phyloP scores from a whole-genome alignment of 2,329 filamentous ascomycete genomes.

The Nakataea oryzae region DNA sequence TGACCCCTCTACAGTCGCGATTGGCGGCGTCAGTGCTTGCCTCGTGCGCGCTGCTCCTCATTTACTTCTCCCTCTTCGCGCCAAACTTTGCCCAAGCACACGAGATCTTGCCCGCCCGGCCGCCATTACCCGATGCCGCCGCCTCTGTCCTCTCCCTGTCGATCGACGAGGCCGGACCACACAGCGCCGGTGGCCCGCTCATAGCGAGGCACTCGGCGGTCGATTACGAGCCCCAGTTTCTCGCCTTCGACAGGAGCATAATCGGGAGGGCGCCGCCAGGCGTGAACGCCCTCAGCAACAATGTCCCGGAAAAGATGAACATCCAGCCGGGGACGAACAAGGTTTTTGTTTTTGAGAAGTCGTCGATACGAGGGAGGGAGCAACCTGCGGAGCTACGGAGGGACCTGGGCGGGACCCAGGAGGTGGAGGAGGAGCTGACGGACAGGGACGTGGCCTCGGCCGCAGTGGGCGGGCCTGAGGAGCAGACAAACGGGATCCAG shows the following conservation, averaged over 20 bases:
- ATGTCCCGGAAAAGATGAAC: constrained; percentile 48
- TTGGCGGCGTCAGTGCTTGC: constrained; percentile 57
- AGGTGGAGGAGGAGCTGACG: constrained; percentile 9
- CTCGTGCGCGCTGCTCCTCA: constrained; percentile 44
- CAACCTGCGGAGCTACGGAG: constrained; percentile 14
- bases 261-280: constrained; percentile 48
- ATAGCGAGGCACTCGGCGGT: background rate
- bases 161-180: background rate
- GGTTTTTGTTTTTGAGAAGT: constrained; percentile 53
- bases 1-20: constrained; percentile 62
- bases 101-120: constrained; percentile 25
- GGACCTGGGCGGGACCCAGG: constrained; percentile 14
- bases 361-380: constrained; percentile 34
- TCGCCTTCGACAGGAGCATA: constrained; percentile 49
- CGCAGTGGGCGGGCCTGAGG: constrained; percentile 9
- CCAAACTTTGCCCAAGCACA: constrained; percentile 52
- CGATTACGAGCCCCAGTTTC: constrained; percentile 50
- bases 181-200: background rate
- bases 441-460: constrained; percentile 3
- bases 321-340: constrained; percentile 51
- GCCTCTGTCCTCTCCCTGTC: constrained; percentile 6
- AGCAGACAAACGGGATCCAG: constrained; percentile 4
- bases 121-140: constrained; percentile 8
- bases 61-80: constrained; percentile 51
- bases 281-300: constrained; percentile 47